These are phyloP conservation scores for Arthrobotrys sphaeroides DNA, from an alignment of 2,329 filamentous ascomycete genomes.

Conservation along the genomic window DNA sequence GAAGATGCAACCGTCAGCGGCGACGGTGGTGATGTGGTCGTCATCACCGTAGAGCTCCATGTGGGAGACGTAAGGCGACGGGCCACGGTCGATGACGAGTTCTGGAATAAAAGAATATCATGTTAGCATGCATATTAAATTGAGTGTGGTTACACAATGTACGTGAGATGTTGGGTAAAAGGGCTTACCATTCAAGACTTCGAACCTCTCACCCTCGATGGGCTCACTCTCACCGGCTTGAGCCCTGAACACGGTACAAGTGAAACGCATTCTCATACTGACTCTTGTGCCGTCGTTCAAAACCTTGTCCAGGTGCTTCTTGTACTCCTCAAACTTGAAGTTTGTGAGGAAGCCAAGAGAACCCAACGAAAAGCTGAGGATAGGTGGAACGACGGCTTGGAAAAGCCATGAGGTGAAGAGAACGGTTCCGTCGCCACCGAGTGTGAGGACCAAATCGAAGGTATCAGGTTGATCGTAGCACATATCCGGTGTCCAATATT, in stretches of 20 bases:
- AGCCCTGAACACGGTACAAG: slow-evolving; percentile 91
- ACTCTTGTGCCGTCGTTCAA: slow-evolving; percentile 99
- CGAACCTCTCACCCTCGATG: slow-evolving; percentile 93
- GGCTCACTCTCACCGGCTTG: slow-evolving; percentile 68
- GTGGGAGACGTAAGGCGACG: slow-evolving; percentile 95
- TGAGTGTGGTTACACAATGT: slow-evolving; percentile 11
- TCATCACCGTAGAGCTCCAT: slow-evolving; percentile 95
- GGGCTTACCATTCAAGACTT: slow-evolving; percentile 78
- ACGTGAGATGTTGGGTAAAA: background rate
- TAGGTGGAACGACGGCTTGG: slow-evolving; percentile 84
- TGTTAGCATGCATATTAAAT: slow-evolving; percentile 14
- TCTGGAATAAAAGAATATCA: slow-evolving; percentile 65
- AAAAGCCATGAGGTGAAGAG: slow-evolving; percentile 93
- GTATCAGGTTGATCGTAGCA: slow-evolving; percentile 94
- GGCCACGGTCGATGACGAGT: slow-evolving; percentile 95
- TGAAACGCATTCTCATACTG: slow-evolving; percentile 98
- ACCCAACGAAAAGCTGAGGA: slow-evolving; percentile 83
- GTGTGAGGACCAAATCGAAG: slow-evolving; percentile 90
- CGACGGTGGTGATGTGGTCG: slow-evolving; percentile 91
- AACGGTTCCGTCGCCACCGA: slow-evolving; percentile 86
- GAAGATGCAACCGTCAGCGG: slow-evolving; percentile 97
- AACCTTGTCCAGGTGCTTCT: slow-evolving; percentile 82
- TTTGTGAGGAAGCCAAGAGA: slow-evolving; percentile 88
- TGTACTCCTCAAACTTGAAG: slow-evolving; percentile 88
- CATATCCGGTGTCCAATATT: slow-evolving; percentile 95